Evolutionary conservation across 2,329 filamentous ascomycete genomes (phyloP).

Genomic region (Trichoderma guizhouense): DNA sequence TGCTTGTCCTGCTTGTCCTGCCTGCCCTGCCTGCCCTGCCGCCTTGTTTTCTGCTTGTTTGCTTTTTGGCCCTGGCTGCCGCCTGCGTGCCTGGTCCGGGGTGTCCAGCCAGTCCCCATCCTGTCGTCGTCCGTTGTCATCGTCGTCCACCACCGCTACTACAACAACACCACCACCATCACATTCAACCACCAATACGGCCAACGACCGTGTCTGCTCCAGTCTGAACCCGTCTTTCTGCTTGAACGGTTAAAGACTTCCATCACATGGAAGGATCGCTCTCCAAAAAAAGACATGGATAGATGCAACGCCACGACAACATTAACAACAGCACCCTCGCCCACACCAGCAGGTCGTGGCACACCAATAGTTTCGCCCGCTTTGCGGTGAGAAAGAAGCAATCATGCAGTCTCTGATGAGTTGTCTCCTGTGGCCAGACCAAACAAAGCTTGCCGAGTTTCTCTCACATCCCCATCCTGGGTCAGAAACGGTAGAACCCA

Average conservation of each 20-base stretch:
- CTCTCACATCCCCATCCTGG: not conserved
- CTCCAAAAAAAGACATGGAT: slow-evolving; percentile 9
- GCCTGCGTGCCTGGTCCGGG: not conserved
- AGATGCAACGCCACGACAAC: slow-evolving; percentile 15
- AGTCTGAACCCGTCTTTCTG: not conserved
- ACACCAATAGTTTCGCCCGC: slow-evolving; percentile 7
- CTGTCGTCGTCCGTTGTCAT: not conserved
- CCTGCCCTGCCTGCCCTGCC: not conserved
- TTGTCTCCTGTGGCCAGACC: slow-evolving; percentile 9
- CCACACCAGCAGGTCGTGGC: slow-evolving; percentile 1
- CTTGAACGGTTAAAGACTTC: slow-evolving; percentile 2
- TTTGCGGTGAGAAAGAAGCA: slow-evolving; percentile 14
- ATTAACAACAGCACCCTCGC: not conserved
- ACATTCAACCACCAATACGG: not conserved
- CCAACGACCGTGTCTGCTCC: not conserved
- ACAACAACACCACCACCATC: slow-evolving; percentile 3
- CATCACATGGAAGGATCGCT: slow-evolving; percentile 8
- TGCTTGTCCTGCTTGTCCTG: not conserved
- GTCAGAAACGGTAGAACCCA: slow-evolving; percentile 13
- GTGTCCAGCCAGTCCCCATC: not conserved
- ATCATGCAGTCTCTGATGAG: slow-evolving; percentile 14
- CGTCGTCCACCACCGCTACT: slow-evolving; percentile 1
- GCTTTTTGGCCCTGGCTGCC: not conserved
- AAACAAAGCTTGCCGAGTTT: slow-evolving; percentile 12
- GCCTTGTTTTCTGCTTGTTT: not conserved